Evolutionary conservation across 2,329 filamentous ascomycete genomes (phyloP).

Genomic region (Sclerotinia trifoliorum): DNA sequence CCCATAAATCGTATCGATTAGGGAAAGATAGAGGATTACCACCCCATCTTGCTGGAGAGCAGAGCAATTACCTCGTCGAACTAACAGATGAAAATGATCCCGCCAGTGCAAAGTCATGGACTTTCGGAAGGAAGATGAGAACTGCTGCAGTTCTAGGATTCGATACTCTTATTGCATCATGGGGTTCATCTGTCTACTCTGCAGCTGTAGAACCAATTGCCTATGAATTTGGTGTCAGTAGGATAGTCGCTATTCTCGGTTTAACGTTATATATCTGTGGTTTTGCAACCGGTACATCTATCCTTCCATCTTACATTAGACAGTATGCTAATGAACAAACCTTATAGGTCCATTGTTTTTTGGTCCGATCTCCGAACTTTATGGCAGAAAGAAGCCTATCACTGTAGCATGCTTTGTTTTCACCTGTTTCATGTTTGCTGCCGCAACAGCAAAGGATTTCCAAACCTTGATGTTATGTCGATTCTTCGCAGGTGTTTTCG

Average conservation of each 20-base stretch:
- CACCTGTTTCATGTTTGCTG: constrained; percentile 53
- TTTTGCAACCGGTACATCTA: constrained; percentile 49
- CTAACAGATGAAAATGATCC: constrained; percentile 23
- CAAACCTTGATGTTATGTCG: constrained; percentile 53
- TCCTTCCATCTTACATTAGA: constrained; percentile 41
- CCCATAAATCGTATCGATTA: constrained; percentile 21
- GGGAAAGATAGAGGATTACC: constrained; percentile 21
- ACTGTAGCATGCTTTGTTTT: constrained; percentile 42
- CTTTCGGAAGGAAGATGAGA: constrained; percentile 15
- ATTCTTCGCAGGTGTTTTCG: constrained; percentile 51
- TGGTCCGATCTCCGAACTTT: constrained; percentile 64
- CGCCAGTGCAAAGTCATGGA: constrained; percentile 24
- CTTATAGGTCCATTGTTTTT: constrained; percentile 58
- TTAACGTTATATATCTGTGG: constrained; percentile 60
- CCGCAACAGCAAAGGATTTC: constrained; percentile 53
- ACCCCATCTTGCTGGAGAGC: constrained; percentile 17
- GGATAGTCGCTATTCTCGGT: constrained; percentile 55
- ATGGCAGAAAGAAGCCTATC: constrained; percentile 58
- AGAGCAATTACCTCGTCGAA: constrained; percentile 24
- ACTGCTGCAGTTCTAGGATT: constrained; percentile 38
- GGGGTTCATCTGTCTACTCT: constrained; percentile 44
- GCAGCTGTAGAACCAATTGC: constrained; percentile 49
- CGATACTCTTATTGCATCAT: constrained; percentile 27
- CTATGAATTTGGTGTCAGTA: constrained; percentile 53
- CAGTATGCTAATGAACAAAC: constrained; percentile 2